Evolutionary conservation across 2,329 filamentous ascomycete genomes (phyloP), one percentile per base, ranked within the genome.

Genomic region (Phialocephala sp.): DNA sequence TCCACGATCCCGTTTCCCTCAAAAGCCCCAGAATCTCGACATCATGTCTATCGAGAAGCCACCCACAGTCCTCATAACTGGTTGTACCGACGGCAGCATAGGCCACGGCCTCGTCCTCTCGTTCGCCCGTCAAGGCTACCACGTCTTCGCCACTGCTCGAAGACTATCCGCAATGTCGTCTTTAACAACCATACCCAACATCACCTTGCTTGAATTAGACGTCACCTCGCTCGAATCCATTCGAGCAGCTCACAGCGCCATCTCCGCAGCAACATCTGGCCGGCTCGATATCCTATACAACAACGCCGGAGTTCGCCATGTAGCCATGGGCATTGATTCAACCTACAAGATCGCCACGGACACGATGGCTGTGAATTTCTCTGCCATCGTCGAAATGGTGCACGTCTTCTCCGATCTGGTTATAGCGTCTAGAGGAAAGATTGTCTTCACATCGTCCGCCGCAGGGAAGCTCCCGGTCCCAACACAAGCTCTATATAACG

Each of bases 401-500:
- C 36, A 43, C 39, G 37, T 59, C 4, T 59, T 59, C 32, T 45
- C 36, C 11, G 57, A 59, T 22, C 20, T 59, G 11, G 14, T 59
- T 5, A 27, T 59, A n/a, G 39, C 36, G 39, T 20, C 57, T 5
- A 59, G 32, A 32, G 57, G 57, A 22, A 59, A 59, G 57, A 59
- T 59, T 45, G 57, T 59, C n/a, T 35, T 36, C 32, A 52, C 54
- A 4, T 35, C 18, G 20, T 50, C 15, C 47, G 61, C 37, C 14
- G 27, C 41, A 37, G 61, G 37, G 55, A 27, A 45, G n/a, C 35
- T 43, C 11, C 57, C 57, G 5, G 35, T 43, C 20, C 58, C 58
- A 8, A 43, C 41, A 1, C 22, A 37, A 59, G 63, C 57, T 6
- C 36, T 68, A 9, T 70, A 70, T 59, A 67, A 65, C 41, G 52